These are phyloP conservation scores for Saccharomycopsis fermentans DNA, from an alignment of 805 yeast genomes.

Conservation along the genomic window DNA sequence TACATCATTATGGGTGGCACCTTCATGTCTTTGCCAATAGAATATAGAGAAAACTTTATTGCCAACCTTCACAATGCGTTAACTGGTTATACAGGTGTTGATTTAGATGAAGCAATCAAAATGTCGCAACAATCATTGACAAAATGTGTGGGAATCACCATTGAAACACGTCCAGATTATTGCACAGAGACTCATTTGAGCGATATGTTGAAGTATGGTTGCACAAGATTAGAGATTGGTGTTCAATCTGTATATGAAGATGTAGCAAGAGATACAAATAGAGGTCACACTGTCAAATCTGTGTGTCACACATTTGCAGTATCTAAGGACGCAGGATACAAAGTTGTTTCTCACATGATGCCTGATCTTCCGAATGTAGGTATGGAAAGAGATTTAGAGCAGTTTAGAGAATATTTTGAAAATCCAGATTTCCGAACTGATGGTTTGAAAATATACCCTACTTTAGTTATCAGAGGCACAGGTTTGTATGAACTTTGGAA, in stretches of 20 bases:
- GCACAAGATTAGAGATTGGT: conserved; percentile 93
- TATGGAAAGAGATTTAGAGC: conserved; percentile 95
- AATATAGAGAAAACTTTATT: conserved; percentile 83
- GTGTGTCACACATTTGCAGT: conserved; percentile 92
- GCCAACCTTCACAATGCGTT: conserved; percentile 88
- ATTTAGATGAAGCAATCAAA: conserved; percentile 81
- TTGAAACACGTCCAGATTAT: conserved; percentile 97
- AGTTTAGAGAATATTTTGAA: conserved; percentile 92
- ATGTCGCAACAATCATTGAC: conserved; percentile 91
- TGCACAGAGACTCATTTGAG: conserved; percentile 92
- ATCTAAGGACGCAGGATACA: conserved; percentile 98
- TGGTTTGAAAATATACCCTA: conserved; percentile 91
- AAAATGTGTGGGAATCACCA: conserved; percentile 96
- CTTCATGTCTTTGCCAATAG: conserved; percentile 87
- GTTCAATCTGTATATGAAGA: conserved; percentile 97
- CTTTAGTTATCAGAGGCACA: conserved; percentile 93
- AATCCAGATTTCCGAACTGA: conserved; percentile 96
- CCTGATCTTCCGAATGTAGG: conserved; percentile 98
- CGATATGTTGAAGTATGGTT: conserved; percentile 93
- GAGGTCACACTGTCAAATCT: conserved; percentile 95
- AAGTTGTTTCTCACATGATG: conserved; percentile 98
- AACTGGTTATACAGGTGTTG: conserved; percentile 80
- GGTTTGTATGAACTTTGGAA: conserved; percentile 97
- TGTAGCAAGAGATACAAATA: conserved; percentile 94
- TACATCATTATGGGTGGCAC: conserved; percentile 99